phyloP scores from a whole-genome alignment of 371 early-diverging fungal species.

The Syncephalastrum sp. region DNA sequence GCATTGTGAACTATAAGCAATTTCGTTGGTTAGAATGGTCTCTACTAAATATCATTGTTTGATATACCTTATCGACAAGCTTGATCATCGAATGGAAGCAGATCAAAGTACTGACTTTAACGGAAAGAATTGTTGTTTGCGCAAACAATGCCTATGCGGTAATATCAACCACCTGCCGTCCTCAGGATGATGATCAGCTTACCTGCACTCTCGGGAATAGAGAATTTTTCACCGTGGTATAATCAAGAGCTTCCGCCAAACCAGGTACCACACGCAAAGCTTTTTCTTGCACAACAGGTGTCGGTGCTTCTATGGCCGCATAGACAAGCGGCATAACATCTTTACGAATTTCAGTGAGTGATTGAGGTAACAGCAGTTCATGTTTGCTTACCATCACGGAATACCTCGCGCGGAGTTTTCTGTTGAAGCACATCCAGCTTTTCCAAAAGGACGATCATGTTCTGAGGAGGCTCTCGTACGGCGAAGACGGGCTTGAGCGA shows the following conservation, averaged over 20 bases:
- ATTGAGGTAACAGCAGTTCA: not conserved
- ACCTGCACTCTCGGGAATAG: slow-evolving; percentile 77
- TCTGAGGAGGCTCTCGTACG: slow-evolving; percentile 62
- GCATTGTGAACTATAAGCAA: slow-evolving; percentile 52
- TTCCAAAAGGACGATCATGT: slow-evolving; percentile 65
- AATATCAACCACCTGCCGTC: too few species aligned
- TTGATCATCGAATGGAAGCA: slow-evolving; percentile 76
- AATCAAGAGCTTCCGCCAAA: slow-evolving; percentile 63
- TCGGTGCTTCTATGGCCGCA: slow-evolving; percentile 62
- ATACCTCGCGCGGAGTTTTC: slow-evolving; percentile 61
- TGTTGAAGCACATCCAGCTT: slow-evolving; percentile 59
- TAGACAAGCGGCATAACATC: slow-evolving; percentile 80
- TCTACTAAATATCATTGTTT: not conserved
- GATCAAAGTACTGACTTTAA: slow-evolving; percentile 75
- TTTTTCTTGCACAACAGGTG: slow-evolving; percentile 73
- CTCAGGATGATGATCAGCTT: not conserved
- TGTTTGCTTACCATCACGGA: slow-evolving; percentile 49
- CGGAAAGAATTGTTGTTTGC: slow-evolving; percentile 67
- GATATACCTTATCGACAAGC: slow-evolving; percentile 64
- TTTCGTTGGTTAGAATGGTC: not conserved
- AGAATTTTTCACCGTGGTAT: slow-evolving; percentile 67
- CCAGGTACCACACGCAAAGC: slow-evolving; percentile 69
- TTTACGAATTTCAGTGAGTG: slow-evolving; percentile 1
- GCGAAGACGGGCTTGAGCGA: slow-evolving; percentile 64
- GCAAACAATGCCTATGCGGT: slow-evolving; percentile 55